Conservation (phyloP, 2,329 filamentous ascomycete species). For the Alternaria consortialis region DNA sequence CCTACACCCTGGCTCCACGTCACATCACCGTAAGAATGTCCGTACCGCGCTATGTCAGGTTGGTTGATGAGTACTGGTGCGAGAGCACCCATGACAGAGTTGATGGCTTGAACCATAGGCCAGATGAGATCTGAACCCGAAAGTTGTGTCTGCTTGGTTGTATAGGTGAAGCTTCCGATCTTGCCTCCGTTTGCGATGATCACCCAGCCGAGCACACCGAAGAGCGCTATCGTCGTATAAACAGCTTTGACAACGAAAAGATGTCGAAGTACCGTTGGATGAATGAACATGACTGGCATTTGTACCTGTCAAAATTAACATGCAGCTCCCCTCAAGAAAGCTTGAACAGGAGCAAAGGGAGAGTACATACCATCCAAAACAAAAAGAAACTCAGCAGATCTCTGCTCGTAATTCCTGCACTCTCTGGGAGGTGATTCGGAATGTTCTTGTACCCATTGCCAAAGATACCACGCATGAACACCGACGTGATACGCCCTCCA, state of each 20-base stretch:
- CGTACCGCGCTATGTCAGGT: slow-evolving; percentile 34
- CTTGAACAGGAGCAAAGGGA: background rate
- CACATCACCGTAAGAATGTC: slow-evolving; percentile 24
- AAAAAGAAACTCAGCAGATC: slow-evolving; percentile 29
- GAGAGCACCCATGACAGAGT: slow-evolving; percentile 32
- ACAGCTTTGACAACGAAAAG: slow-evolving; percentile 33
- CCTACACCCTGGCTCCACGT: slow-evolving; percentile 31
- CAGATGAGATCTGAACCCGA: slow-evolving; percentile 29
- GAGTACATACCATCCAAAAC: slow-evolving; percentile 27
- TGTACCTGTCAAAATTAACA: slow-evolving; percentile 22
- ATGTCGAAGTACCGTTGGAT: slow-evolving; percentile 32
- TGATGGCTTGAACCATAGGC: slow-evolving; percentile 33
- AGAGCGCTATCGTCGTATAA: slow-evolving; percentile 22
- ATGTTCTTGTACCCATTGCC: slow-evolving; percentile 42
- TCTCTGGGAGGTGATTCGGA: slow-evolving; percentile 56
- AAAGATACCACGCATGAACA: slow-evolving; percentile 32
- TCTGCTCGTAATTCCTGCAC: slow-evolving; percentile 51
- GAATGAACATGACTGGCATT: slow-evolving; percentile 40
- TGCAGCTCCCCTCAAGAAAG: background rate
- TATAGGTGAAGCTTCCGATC: slow-evolving; percentile 30
- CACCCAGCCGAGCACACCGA: slow-evolving; percentile 31
- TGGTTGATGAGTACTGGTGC: slow-evolving; percentile 32
- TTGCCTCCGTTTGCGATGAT: slow-evolving; percentile 34
- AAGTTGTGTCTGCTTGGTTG: slow-evolving; percentile 24
- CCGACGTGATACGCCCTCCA: slow-evolving; percentile 29